Conservation (phyloP, 177 flowering plant genomes). For the Tripterygium wilfordii region DNA sequence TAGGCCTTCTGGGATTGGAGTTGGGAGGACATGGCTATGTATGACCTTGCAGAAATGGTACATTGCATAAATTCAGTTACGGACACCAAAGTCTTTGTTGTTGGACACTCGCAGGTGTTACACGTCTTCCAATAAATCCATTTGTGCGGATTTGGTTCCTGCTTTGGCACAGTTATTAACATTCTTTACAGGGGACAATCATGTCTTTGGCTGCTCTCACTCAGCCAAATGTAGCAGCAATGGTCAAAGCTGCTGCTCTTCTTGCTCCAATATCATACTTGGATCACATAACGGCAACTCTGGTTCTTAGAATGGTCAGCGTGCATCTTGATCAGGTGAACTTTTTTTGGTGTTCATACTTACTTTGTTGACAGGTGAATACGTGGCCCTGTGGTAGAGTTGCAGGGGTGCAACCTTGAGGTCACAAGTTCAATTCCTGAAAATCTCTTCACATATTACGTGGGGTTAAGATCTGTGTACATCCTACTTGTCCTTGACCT, state of each 20-base stretch:
- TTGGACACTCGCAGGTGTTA: conserved; percentile 92
- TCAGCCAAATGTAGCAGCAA: conserved; percentile 58
- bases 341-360: not conserved
- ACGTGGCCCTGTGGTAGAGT: too few relatives aligned
- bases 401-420: too few relatives aligned
- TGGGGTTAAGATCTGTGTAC: too few relatives aligned
- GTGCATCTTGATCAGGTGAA: conserved; percentile 83
- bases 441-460: too few relatives aligned
- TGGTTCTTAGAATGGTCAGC: conserved; percentile 64
- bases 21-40: conserved; percentile 84
- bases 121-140: conserved; percentile 2
- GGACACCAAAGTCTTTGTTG: conserved; percentile 59
- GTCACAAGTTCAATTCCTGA: too few relatives aligned
- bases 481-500: too few relatives aligned
- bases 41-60: conserved; percentile 82
- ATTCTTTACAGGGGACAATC: conserved; percentile 72
- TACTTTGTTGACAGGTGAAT: too few relatives aligned
- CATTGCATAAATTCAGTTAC: conserved; percentile 41
- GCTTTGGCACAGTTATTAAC: conserved; percentile 6
- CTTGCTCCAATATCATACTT: conserved; percentile 86
- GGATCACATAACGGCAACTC: conserved; percentile 59
- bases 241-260: conserved; percentile 91
- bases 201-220: conserved; percentile 91
- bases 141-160: not conserved
- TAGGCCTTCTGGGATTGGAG: conserved; percentile 99